Base-by-base conservation (phyloP, 768 basidiomycete species). In the Podaxis pistillaris region DNA sequence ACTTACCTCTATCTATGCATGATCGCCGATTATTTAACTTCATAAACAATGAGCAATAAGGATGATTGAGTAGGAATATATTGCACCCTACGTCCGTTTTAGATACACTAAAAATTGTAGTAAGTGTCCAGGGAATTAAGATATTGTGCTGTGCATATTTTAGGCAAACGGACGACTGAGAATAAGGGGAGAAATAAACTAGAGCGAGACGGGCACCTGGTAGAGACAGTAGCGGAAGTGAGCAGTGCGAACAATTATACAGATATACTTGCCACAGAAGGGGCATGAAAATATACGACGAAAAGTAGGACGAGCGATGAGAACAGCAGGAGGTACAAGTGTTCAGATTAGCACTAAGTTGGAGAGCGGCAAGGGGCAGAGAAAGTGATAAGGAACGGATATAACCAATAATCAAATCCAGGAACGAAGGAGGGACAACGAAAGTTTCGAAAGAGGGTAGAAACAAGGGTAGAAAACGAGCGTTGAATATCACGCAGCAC, bases 281-380 rank as follows among this genome's bases (percentile, higher is more conserved):
- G 7, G 33, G 33, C 9, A 9, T 8, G 33, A 33, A 33, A 7
- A 33, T 8, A 33, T 9, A 33, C 33, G 33, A 33, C 8, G 33
- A 33, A 7, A 33, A 33, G 6, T 33, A 33, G 8, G 33, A 33
- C 33, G 33, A 11, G 15, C 8, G 56, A 46, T 7, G 8, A 30
- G 28, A 11, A 38, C 7, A 40, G 37, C 17, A 33, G 33, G 33
- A 9, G 28, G 36, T 46, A 24, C 38, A 44, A 22, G 30, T 44
- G 52, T 26, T 55, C 54, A 46, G 53, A 61, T 54, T 46, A 54
- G 13, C 17, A 38, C 54, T 46, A 55, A 54, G 22, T 61, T 24
- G 54, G 49, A 8, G 52, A 46, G 22, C 11, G n/a, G 52, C 3
- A 8, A 46, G 44, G 44, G 2, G n/a, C 19, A 19, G 44, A 19